Base-by-base conservation (phyloP, 1,284 basidiomycete species). In the Rhodotorula sp. region DNA sequence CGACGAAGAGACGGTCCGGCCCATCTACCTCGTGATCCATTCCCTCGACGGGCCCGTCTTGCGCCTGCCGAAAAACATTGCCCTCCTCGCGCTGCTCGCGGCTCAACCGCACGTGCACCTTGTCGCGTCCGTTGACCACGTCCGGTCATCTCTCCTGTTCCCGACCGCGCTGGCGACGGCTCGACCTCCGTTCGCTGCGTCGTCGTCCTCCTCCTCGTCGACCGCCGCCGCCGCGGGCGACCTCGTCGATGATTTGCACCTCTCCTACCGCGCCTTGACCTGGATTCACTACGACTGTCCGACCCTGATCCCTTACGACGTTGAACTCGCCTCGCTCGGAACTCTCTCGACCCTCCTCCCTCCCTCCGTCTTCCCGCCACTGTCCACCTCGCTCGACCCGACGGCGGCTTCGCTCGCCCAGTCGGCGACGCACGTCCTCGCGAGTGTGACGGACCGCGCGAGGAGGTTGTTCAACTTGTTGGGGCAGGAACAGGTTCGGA, bases 211-310 rank as follows among this genome's bases (percentile, higher is more conserved):
- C 78, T 79, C 67, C 18, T 15, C 45, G 14, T 24, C n/a, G 29
- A 15, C 45, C 15, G 8, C 46, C 10, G 20, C 33, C n/a, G 15
- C 20, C 78, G 79, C 67, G 8, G 18, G 37, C 17, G 85, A 86
- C 87, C 3, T 82, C 86, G 29, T 84, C 86, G 15, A 88, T 89
- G 37, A 42, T 42, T 12, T 42, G 37, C 26, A 84, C 10, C 86
- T 64, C 46, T 74, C 75, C n/a, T 60, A 73, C 42, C 83, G 86
- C 46, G 89, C 89, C 2, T 92, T 89, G 80, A 85, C 88, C 10
- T 95, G 91, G 88, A 82, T 95, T 22, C 93, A 91, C 86, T 91
- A 95, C 80, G 90, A 93, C 79, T 80, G 90, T 24, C 90, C 92
- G 4, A 95, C 94, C 0, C 88, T 91, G 75, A 83, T 83, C 33